Base-by-base conservation (phyloP, 2,329 filamentous ascomycete species). In the Microcyclosporella mali region DNA sequence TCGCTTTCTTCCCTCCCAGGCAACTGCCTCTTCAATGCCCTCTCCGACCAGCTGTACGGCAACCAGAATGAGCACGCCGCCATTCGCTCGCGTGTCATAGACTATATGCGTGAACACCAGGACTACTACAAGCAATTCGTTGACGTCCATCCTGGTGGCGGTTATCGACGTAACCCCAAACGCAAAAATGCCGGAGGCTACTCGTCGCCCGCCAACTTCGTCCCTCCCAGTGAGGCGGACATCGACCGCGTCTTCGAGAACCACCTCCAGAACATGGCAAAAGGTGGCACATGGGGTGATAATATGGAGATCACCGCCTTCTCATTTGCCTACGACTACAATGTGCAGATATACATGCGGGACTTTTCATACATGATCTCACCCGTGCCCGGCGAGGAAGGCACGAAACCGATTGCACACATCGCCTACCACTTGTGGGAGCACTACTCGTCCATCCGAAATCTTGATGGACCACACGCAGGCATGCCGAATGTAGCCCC, bases 281-380 rank as follows among this genome's bases (percentile, higher is more conserved):
- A 74, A 55, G 70, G 72, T 21, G 77, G 77, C 39, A 75, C 75
- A 30, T 85, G 76, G 64, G 82, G 79, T 18, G 81, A 82, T 57
- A 80, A 84, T 45, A 73, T 82, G 66, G 80, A 84, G 63, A 74
- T 86, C 33, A 72, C 73, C 25, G 82, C 82, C 4, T 85, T 85
- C 62, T 75, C 77, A 19, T 72, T 76, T 43, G 75, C 74, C 16
- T 82, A 74, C 58, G 69, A 74, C 38, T 73, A 74, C 40, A 75
- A 84, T 58, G 77, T 85, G 41, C 74, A 74, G 53, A 76, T 84
- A 43, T 83, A 79, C 63, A 66, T 75, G 63, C 55, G 71, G 59
- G 70, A 75, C 56, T 70, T 69, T 55, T 67, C 68, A 30, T 75
- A 71, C 57, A 66, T 73, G 54, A 64, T 75, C 50, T 65, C 66